Evolutionary conservation across 116 monocot genomes (phyloP).

Genomic region (Thalassia testudinum): DNA sequence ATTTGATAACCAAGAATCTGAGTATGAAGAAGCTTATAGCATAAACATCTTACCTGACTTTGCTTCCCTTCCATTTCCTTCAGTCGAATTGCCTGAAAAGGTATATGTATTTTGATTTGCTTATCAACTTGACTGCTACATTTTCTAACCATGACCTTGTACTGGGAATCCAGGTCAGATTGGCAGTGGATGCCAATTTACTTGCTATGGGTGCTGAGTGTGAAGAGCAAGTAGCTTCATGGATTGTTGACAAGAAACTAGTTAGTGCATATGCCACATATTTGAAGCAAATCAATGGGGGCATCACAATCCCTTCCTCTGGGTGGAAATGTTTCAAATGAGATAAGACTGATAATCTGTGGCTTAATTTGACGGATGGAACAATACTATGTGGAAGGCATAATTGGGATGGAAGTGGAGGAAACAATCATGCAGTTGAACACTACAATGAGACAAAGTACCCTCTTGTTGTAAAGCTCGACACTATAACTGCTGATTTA

Average conservation of each 20-base stretch:
- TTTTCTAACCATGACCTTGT: no score
- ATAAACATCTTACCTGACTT: conserved; percentile 75
- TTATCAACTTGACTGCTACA: no score
- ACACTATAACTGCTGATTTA: conserved; percentile 81
- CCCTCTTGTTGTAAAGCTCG: conserved; percentile 93
- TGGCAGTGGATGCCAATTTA: conserved; percentile 75
- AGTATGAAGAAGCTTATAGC: conserved; percentile 63
- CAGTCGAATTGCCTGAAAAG: conserved; percentile 90
- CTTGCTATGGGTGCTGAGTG: conserved; percentile 64
- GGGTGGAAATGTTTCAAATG: conserved; percentile 95
- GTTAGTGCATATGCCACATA: conserved; percentile 63
- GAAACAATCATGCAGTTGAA: conserved; percentile 87
- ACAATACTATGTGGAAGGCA: conserved; percentile 80
- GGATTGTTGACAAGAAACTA: conserved; percentile 80
- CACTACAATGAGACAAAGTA: conserved; percentile 66
- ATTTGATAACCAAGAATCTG: conserved; percentile 76
- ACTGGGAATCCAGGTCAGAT: conserved; percentile 53
- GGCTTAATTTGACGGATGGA: conserved; percentile 97
- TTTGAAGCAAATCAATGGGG: conserved; percentile 64
- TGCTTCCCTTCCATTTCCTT: conserved; percentile 80
- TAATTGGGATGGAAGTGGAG: conserved; percentile 95
- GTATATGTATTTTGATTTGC: conserved; percentile 13
- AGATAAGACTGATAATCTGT: conserved; percentile 83
- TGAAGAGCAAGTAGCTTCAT: conserved; percentile 74
- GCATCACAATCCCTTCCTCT: conserved; percentile 61